Conservation (phyloP, 2,329 filamentous ascomycete genomes). For the Aspergillus sp. region DNA sequence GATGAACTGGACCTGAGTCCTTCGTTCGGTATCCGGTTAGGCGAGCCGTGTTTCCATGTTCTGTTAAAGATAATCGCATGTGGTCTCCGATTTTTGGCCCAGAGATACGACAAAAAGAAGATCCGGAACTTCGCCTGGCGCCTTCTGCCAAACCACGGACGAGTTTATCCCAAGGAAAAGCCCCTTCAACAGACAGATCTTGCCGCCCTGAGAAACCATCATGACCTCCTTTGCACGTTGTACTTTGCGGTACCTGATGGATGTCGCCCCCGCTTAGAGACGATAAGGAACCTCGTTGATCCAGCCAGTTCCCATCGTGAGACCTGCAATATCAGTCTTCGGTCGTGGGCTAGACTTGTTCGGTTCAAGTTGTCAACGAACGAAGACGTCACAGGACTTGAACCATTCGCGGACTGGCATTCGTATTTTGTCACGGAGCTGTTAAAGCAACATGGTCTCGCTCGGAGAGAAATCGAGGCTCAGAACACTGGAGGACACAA, state of each 20-base stretch:
- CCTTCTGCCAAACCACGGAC: slow-evolving; percentile 59
- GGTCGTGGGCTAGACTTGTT: slow-evolving; percentile 57
- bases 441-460: slow-evolving; percentile 54
- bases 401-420: slow-evolving; percentile 56
- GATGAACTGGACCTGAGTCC: slow-evolving; percentile 48
- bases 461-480: slow-evolving; percentile 58
- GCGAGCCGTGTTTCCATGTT: slow-evolving; percentile 58
- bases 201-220: slow-evolving; percentile 60
- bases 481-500: slow-evolving; percentile 41
- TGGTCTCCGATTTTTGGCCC: slow-evolving; percentile 49
- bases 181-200: slow-evolving; percentile 53
- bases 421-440: slow-evolving; percentile 53
- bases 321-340: slow-evolving; percentile 58
- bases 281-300: slow-evolving; percentile 56
- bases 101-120: slow-evolving; percentile 52
- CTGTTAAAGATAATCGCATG: slow-evolving; percentile 57
- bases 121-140: slow-evolving; percentile 58
- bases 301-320: slow-evolving; percentile 58
- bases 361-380: slow-evolving; percentile 56
- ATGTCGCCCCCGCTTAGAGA: slow-evolving; percentile 52
- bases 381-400: slow-evolving; percentile 46
- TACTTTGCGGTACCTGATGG: slow-evolving; percentile 57
- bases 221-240: slow-evolving; percentile 59
- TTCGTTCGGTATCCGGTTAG: slow-evolving; percentile 42
- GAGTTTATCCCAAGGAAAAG: slow-evolving; percentile 60